Evolutionary conservation across 441 rosid genomes (phyloP).

Genomic region (Adansonia madagascariensis): DNA sequence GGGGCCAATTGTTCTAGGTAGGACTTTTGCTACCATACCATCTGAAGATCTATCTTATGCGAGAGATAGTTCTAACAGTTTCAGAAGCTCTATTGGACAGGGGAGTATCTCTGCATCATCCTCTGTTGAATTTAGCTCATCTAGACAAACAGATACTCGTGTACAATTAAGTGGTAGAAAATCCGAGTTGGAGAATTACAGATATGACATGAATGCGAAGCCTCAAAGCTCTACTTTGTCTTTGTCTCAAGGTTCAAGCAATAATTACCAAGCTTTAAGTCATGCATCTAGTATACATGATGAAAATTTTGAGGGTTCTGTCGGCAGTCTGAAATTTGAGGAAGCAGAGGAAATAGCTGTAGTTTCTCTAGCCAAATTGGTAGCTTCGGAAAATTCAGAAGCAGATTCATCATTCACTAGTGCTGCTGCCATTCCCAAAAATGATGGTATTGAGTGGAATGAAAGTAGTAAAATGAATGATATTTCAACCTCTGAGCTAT

Average conservation of each 20-base stretch:
- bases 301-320: slow-evolving; percentile 44
- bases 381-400: slow-evolving; percentile 45
- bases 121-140: slow-evolving; percentile 73
- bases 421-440: slow-evolving; percentile 29
- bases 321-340: slow-evolving; percentile 40
- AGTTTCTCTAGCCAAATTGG: slow-evolving; percentile 43
- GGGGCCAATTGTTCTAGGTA: slow-evolving; percentile 70
- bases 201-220: slow-evolving; percentile 56
- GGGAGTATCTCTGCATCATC: slow-evolving; percentile 86
- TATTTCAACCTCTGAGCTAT: slow-evolving; percentile 46
- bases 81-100: slow-evolving; percentile 82
- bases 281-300: slow-evolving; percentile 45
- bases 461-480: slow-evolving; percentile 43
- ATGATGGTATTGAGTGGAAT: slow-evolving; percentile 33
- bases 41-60: slow-evolving; percentile 73
- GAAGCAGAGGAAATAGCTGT: slow-evolving; percentile 39
- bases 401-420: slow-evolving; percentile 29
- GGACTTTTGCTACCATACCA: slow-evolving; percentile 60
- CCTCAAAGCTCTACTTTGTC: slow-evolving; percentile 66
- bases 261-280: slow-evolving; percentile 54
- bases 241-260: slow-evolving; percentile 58
- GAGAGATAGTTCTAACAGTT: slow-evolving; percentile 67
- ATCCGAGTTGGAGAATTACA: slow-evolving; percentile 69
- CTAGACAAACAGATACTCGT: slow-evolving; percentile 60
- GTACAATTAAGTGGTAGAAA: slow-evolving; percentile 59